Evolutionary conservation across 140 eudicot genomes (phyloP).

Genomic region (Senecio squalidus): DNA sequence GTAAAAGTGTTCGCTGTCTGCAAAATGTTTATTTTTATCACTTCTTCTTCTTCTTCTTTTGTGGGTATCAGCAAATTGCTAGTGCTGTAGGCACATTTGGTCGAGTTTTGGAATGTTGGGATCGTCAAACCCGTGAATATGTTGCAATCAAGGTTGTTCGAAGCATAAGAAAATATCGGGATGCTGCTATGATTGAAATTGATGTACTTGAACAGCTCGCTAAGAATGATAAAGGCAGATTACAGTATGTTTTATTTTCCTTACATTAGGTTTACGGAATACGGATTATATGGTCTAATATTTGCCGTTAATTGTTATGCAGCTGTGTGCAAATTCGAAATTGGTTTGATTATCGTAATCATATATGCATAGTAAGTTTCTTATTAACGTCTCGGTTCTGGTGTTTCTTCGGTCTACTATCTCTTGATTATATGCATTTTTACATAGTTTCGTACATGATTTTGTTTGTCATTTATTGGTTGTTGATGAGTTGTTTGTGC

Average conservation of each 20-base stretch:
- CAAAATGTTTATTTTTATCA: constrained; percentile 63
- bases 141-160: constrained; percentile 87
- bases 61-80: constrained; percentile 82
- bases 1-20: constrained; percentile 68
- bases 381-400: background rate
- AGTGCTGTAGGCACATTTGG: constrained; percentile 99
- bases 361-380: constrained; percentile 87
- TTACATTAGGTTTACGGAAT: background rate
- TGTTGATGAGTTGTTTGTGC: constrained; percentile 6
- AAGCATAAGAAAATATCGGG: constrained; percentile 79
- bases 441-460: background rate
- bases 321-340: constrained; percentile 77
- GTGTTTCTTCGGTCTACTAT: background rate
- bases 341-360: constrained; percentile 95
- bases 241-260: constrained; percentile 51
- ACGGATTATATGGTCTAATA: background rate
- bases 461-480: background rate
- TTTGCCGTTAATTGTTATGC: constrained; percentile 25
- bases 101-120: constrained; percentile 99
- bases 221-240: constrained; percentile 51
- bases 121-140: constrained; percentile 65
- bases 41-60: constrained; percentile 62
- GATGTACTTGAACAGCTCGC: constrained; percentile 73
- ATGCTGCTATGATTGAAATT: constrained; percentile 90
- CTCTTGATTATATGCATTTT: constrained; percentile 3